Evolutionary conservation across 495 filamentous ascomycete genomes (phyloP).

Genomic region (Xylaria longipes): DNA sequence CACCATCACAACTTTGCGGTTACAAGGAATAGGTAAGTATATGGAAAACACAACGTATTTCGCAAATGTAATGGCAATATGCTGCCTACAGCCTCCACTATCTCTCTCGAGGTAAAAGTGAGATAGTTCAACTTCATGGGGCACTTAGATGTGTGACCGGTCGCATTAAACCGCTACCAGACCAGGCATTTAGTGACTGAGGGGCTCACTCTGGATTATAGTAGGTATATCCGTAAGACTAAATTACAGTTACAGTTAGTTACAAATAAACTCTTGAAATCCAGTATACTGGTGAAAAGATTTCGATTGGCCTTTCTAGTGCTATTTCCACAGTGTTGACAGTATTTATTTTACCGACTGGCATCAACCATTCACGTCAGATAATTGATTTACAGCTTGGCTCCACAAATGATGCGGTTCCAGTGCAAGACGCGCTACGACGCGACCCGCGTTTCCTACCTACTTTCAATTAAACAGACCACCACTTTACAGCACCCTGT

Average conservation of each 20-base stretch:
- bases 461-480: constrained; percentile 24
- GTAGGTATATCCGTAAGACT: too few species aligned
- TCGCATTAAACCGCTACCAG: not conserved
- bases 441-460: constrained; percentile 21
- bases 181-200: not conserved
- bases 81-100: not conserved
- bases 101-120: not conserved
- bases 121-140: not conserved
- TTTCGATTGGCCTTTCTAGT: not conserved
- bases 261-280: not conserved
- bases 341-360: not conserved
- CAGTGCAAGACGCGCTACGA: constrained; percentile 20
- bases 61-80: not conserved
- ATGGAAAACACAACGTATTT: not conserved
- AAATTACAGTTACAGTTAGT: too few species aligned
- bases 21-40: not conserved
- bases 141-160: not conserved
- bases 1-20: not conserved
- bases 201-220: not conserved
- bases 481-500: not conserved
- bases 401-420: not conserved
- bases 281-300: not conserved
- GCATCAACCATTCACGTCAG: not conserved
- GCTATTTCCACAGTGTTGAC: not conserved
- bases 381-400: not conserved